These are phyloP conservation scores for Avena atlantica DNA, from an alignment of 176 grass and related monocot genomes.

Conservation along the genomic window DNA sequence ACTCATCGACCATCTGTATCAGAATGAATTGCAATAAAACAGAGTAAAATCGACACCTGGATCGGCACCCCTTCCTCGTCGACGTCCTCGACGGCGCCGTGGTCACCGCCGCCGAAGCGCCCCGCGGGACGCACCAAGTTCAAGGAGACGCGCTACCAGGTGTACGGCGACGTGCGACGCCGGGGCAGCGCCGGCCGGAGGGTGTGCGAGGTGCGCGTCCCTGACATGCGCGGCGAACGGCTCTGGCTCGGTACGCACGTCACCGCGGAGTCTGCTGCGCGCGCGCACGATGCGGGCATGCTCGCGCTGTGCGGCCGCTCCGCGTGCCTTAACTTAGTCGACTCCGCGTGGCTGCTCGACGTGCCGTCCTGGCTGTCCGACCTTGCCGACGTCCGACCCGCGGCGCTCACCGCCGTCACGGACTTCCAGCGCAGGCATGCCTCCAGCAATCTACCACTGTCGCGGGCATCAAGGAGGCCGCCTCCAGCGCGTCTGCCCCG, in stretches of 20 bases:
- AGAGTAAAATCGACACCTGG: too few species aligned
- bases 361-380: slow-evolving; percentile 35
- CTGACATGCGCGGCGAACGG: slow-evolving; percentile 49
- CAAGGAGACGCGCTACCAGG: slow-evolving; percentile 79
- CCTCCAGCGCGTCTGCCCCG: slow-evolving; percentile 1
- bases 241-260: slow-evolving; percentile 80
- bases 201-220: slow-evolving; percentile 29
- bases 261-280: too few species aligned
- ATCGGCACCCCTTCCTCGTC: too few species aligned
- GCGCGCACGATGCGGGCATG: slow-evolving; percentile 70
- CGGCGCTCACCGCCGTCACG: slow-evolving; percentile 48
- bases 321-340: slow-evolving; percentile 57
- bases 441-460: too few species aligned
- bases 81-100: too few species aligned
- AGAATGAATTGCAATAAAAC: too few species aligned
- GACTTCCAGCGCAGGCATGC: slow-evolving; percentile 36
- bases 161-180: slow-evolving; percentile 74
- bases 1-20: too few species aligned
- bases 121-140: slow-evolving; percentile 82
- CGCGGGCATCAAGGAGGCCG: background rate
- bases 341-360: slow-evolving; percentile 62
- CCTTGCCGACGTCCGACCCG: slow-evolving; percentile 45
- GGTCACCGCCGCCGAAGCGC: slow-evolving; percentile 51
- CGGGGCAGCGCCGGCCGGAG: slow-evolving; percentile 50
- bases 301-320: slow-evolving; percentile 38